These are phyloP conservation scores for Arctostaphylos glauca DNA, from an alignment of 148 eudicot species.

Conservation along the genomic window DNA sequence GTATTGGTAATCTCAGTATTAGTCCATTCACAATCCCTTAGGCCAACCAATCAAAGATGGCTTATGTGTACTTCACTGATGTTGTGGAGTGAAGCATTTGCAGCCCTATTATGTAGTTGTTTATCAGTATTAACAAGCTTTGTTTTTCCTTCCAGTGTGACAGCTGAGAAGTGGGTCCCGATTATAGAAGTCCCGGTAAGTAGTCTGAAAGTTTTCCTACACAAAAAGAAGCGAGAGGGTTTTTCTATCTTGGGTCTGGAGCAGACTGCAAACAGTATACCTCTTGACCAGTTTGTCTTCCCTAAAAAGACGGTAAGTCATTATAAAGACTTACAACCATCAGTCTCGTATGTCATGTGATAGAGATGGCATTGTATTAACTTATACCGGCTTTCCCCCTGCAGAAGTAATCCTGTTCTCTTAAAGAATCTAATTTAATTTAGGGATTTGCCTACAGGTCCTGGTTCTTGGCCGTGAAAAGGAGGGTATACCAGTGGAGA, in stretches of 20 bases:
- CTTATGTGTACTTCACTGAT: not conserved
- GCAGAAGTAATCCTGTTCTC: not conserved
- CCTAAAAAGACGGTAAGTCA: constrained; percentile 70
- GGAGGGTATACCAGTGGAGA: constrained; percentile 96
- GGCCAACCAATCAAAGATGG: not conserved
- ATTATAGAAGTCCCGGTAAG: constrained; percentile 74
- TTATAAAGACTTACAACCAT: constrained; percentile 2
- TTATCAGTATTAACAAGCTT: not conserved
- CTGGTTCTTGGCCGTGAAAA: constrained; percentile 97
- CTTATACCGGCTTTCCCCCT: not conserved
- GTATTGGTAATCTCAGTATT: not conserved
- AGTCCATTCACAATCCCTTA: not conserved
- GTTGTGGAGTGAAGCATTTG: not conserved
- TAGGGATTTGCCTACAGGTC: constrained; percentile 46
- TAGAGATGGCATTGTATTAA: not conserved
- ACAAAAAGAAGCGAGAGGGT: constrained; percentile 86
- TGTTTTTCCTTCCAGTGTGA: constrained; percentile 58
- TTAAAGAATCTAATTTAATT: not conserved
- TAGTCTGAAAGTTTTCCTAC: constrained; percentile 68
- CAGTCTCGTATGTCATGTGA: not conserved
- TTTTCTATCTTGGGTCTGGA: constrained; percentile 84
- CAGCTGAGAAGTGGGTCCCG: constrained; percentile 98
- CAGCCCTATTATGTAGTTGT: not conserved
- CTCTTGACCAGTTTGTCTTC: constrained; percentile 73
- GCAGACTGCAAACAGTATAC: constrained; percentile 93